Base-by-base conservation (phyloP, 148 eudicot genomes). In the Rheum nobile region DNA sequence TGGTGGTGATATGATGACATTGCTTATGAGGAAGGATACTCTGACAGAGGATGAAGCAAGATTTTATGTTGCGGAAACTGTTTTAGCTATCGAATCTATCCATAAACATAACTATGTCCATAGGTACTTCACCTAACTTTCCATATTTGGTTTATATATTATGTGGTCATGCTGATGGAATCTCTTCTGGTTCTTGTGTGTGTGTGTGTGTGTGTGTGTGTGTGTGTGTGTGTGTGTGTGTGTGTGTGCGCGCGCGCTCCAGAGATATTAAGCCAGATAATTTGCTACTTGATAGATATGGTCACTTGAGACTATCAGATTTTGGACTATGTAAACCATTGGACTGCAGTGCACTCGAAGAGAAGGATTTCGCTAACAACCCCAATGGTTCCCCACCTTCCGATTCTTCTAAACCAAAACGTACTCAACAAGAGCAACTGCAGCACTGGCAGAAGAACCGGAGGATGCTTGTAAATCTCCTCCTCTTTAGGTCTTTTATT, bases 1-100 rank as follows among this genome's bases (percentile, higher is more conserved):
- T 61, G 85, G 85, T 43, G 85, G 85, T 57, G 85, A 82, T 75
- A 79, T 82, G 85, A 82, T 82, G 85, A 82, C 85, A 29, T 77
- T 82, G 21, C 78, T 82, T 7, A 82, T 82, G 85, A 74, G 85
- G 47, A 79, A 82, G 74, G 85, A 82, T 74, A 79, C 78, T 6
- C 65, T 82, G 70, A 79, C 82, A 24, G 85, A 82, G 34, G 82
- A 82, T 65, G 82, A 79, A 68, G 85, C 85, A 47, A 76, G 78
- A 47, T 82, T 82, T 74, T 82, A 82, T 65, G 77, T 82, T 61
- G 85, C 77, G 4, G 77, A 82, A 69, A 82, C 80, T 1, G 80
- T 82, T 57, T 67, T 82, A 38, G 85, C 85, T n/a, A 76, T 82
- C 32, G 85, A 79, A 54, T 82, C 85, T 13, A 82, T 82, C 57